Conservation (phyloP, 2,329 filamentous ascomycete genomes). For the Fusarium verticillioides region DNA sequence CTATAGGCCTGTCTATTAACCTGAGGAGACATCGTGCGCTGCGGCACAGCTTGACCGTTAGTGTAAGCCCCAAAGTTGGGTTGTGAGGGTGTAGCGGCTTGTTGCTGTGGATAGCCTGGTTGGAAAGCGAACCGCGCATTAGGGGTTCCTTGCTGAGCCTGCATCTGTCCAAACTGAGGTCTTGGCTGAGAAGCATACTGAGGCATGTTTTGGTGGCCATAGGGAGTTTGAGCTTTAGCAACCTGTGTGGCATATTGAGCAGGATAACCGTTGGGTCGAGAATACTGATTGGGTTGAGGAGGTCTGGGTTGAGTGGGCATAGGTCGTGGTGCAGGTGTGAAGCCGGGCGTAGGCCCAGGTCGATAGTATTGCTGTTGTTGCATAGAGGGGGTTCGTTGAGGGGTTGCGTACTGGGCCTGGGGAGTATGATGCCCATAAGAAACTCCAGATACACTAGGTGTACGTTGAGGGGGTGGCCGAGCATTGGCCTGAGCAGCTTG, state of each 20-base stretch:
- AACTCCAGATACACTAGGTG: constrained; percentile 52
- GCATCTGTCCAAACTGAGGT: constrained; percentile 56
- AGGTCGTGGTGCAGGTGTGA: constrained; percentile 56
- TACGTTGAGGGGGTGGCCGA: constrained; percentile 53
- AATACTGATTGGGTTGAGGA: constrained; percentile 60
- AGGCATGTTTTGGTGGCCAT: constrained; percentile 62
- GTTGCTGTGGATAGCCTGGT: constrained; percentile 52
- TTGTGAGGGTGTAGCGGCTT: constrained; percentile 52
- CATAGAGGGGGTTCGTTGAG: constrained; percentile 57
- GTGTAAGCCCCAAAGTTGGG: constrained; percentile 52
- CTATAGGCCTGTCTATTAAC: constrained; percentile 53
- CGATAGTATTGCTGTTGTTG: constrained; percentile 61
- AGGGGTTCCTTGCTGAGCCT: constrained; percentile 54
- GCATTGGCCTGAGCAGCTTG: constrained; percentile 50
- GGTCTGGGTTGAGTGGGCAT: constrained; percentile 50
- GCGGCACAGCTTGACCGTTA: constrained; percentile 57
- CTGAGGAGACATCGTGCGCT: constrained; percentile 59
- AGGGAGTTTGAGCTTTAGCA: constrained; percentile 63
- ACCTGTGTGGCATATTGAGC: constrained; percentile 61
- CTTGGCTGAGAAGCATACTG: constrained; percentile 61
- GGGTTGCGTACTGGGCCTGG: constrained; percentile 59
- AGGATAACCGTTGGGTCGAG: constrained; percentile 60
- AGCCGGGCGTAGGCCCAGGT: constrained; percentile 51
- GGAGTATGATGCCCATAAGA: constrained; percentile 58
- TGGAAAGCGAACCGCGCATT: constrained; percentile 57